Evolutionary conservation across 768 basidiomycete species (phyloP).

Genomic region (Boletus tylopilopsis): DNA sequence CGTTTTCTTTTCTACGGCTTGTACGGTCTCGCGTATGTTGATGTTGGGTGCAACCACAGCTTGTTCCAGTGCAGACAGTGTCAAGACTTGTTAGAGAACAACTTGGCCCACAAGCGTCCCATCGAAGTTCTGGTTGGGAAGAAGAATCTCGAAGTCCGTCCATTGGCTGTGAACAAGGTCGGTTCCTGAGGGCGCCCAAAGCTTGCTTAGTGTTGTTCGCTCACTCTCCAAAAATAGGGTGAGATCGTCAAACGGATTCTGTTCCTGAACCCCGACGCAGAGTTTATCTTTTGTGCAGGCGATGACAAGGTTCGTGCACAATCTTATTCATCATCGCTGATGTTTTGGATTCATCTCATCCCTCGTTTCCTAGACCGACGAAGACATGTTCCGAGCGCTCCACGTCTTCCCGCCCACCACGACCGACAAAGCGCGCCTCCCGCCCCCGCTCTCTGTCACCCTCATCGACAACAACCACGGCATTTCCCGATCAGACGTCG

Average conservation of each 20-base stretch:
- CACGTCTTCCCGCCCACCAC: constrained; percentile 49
- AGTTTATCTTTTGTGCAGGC: constrained; percentile 96
- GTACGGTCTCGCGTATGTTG: neutral
- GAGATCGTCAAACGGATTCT: constrained; percentile 96
- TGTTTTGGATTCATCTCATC: neutral
- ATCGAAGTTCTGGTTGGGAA: constrained; percentile 98
- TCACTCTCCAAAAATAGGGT: constrained; percentile 41
- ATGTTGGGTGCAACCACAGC: constrained; percentile 36
- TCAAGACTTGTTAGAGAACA: constrained; percentile 93
- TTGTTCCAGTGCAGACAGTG: constrained; percentile 95
- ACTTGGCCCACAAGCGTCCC: constrained; percentile 85
- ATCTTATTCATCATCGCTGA: no score
- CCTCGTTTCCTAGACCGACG: constrained; percentile 62
- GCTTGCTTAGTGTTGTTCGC: neutral
- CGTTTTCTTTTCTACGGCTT: constrained; percentile 19
- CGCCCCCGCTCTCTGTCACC: constrained; percentile 52
- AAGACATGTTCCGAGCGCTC: constrained; percentile 98
- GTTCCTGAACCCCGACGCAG: constrained; percentile 89
- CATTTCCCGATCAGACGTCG: constrained; percentile 40
- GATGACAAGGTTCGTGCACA: constrained; percentile 80
- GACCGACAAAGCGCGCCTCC: constrained; percentile 43
- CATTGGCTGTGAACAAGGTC: constrained; percentile 91
- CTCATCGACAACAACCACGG: constrained; percentile 25
- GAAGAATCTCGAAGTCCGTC: constrained; percentile 97
- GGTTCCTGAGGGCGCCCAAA: constrained; percentile 1